A percentile compares a stretch with the other conserved stretches of the same genome.
Conservation (phyloP, 192 early-diverging fungal genomes). For the Dispira simplex region DNA sequence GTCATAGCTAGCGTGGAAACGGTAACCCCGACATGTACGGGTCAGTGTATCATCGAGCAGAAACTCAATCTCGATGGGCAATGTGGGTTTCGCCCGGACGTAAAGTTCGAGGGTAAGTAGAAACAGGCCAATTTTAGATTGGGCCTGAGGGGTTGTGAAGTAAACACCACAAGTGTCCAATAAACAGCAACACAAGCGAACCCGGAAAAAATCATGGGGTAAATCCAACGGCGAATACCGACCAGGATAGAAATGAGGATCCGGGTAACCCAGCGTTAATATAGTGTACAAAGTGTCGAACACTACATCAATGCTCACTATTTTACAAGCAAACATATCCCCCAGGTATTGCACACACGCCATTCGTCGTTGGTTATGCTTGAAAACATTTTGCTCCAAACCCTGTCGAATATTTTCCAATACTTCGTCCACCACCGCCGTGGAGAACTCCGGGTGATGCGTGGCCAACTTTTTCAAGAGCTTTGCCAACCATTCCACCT, state of each 20-base stretch:
- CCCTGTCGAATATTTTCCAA: constrained; percentile 82
- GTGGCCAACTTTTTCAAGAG: constrained; percentile 57
- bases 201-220: constrained; percentile 81
- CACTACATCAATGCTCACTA: constrained; percentile 61
- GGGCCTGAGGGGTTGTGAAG: constrained; percentile 48
- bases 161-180: constrained; percentile 78
- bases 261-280: constrained; percentile 72
- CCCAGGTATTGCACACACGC: constrained; percentile 70
- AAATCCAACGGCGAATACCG: constrained; percentile 51
- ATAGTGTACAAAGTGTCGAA: constrained; percentile 79
- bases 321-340: constrained; percentile 80
- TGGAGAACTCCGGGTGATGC: constrained; percentile 76
- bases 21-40: constrained; percentile 33
- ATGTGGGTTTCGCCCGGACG: constrained; percentile 56
- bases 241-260: constrained; percentile 26
- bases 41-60: constrained; percentile 69
- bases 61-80: constrained; percentile 84
- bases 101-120: constrained; percentile 85
- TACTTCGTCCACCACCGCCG: constrained; percentile 70
- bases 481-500: constrained; percentile 71
- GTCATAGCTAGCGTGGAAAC: constrained; percentile 26
- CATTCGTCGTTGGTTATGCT: constrained; percentile 83
- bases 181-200: constrained; percentile 71
- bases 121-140: constrained; percentile 54
- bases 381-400: constrained; percentile 84